These are phyloP conservation scores for Crithidia brevicula DNA, from an alignment of 208 protist species.

Conservation along the genomic window DNA sequence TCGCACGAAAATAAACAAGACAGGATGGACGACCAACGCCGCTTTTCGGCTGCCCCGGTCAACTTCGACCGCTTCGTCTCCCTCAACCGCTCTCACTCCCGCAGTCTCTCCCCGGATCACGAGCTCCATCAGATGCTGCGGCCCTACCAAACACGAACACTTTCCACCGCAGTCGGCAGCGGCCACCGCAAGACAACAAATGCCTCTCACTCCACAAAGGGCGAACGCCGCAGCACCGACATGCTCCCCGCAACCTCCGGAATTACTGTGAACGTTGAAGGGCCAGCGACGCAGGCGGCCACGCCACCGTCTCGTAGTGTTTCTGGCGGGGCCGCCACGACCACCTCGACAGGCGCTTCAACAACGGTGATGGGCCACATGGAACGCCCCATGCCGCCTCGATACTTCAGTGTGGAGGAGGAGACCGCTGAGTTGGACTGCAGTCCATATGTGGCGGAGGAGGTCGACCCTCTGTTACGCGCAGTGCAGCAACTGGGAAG, in stretches of 20 bases:
- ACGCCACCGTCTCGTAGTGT: slow-evolving; percentile 22
- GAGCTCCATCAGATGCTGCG: slow-evolving; percentile 82
- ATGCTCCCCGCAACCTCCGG: neutral
- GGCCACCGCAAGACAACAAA: neutral
- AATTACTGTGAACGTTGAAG: neutral
- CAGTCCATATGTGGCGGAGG: slow-evolving; percentile 7
- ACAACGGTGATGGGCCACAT: neutral
- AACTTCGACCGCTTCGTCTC: slow-evolving; percentile 77
- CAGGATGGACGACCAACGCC: slow-evolving; percentile 19
- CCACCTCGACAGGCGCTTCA: slow-evolving; percentile 6
- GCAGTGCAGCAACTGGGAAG: slow-evolving; percentile 68
- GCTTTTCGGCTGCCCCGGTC: slow-evolving; percentile 46
- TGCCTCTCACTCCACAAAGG: too few relatives aligned
- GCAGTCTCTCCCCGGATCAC: slow-evolving; percentile 69
- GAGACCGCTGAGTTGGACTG: slow-evolving; percentile 21
- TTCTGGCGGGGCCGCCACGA: slow-evolving; percentile 7
- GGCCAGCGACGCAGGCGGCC: slow-evolving; percentile 10
- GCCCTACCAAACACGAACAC: slow-evolving; percentile 17
- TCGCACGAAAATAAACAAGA: neutral
- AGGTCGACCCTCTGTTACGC: slow-evolving; percentile 27
- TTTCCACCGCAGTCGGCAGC: neutral
- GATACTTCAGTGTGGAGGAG: slow-evolving; percentile 6
- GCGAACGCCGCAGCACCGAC: slow-evolving; percentile 15
- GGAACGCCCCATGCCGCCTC: neutral
- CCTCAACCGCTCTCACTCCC: slow-evolving; percentile 46